These are phyloP conservation scores for Podospora sp. DNA, from an alignment of 495 filamentous ascomycete genomes.

Conservation along the genomic window DNA sequence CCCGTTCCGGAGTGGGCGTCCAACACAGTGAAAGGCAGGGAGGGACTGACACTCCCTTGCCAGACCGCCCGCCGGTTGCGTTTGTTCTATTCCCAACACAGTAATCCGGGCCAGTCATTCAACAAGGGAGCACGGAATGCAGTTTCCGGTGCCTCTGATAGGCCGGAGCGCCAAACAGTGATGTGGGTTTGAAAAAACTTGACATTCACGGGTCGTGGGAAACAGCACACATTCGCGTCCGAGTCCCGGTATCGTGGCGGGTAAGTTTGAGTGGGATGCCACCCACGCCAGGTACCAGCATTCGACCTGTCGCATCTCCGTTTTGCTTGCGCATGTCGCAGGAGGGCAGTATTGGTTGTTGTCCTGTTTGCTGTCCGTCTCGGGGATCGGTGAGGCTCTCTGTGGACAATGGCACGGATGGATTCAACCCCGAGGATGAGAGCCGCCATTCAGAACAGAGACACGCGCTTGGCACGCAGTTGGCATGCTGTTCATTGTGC, in stretches of 20 bases:
- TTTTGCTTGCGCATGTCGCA: background rate
- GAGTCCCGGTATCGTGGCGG: background rate
- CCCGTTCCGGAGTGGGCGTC: background rate
- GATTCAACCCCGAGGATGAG: too few species aligned
- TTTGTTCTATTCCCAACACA: background rate
- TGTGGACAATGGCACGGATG: too few species aligned
- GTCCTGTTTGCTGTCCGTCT: too few species aligned
- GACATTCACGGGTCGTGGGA: background rate
- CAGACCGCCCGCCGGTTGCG: background rate
- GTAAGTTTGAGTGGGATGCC: background rate
- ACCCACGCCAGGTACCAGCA: background rate
- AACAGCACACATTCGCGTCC: background rate
- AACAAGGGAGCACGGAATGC: background rate
- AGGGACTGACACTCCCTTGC: background rate
- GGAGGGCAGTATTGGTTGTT: background rate
- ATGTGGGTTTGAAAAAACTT: background rate
- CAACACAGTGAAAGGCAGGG: background rate
- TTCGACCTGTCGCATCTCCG: background rate
- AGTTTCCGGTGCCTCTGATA: background rate
- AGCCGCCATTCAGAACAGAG: too few species aligned
- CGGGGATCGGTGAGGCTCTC: too few species aligned
- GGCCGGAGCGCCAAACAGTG: background rate
- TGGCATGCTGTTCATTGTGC: background rate
- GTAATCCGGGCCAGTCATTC: background rate
- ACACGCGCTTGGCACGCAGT: background rate